These are phyloP conservation scores for Xylariales sp. DNA, from an alignment of 2,329 filamentous ascomycete species.

Conservation along the genomic window DNA sequence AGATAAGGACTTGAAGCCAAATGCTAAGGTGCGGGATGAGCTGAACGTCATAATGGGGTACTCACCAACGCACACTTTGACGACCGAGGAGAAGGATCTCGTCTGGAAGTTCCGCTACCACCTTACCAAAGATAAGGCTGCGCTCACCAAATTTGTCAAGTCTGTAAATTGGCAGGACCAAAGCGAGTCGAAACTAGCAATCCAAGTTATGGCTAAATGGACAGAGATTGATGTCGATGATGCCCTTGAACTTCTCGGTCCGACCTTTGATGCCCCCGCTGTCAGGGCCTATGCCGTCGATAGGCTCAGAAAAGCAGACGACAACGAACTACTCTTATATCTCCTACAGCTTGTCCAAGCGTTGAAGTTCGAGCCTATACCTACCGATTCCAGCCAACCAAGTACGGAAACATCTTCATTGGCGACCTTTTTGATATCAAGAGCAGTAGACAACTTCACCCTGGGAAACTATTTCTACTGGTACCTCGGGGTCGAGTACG, in stretches of 20 bases:
- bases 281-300: constrained; percentile 94
- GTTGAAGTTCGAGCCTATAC: constrained; percentile 84
- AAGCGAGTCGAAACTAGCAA: constrained; percentile 81
- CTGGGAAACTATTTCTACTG: constrained; percentile 95
- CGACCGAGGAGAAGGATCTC: constrained; percentile 87
- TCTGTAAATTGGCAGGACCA: constrained; percentile 91
- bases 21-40: constrained; percentile 92
- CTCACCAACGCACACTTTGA: constrained; percentile 83
- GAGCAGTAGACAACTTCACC: constrained; percentile 82
- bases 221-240: constrained; percentile 96
- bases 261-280: constrained; percentile 81
- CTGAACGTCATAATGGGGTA: constrained; percentile 88
- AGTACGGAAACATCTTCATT: constrained; percentile 70
- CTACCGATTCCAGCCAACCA: constrained; percentile 55
- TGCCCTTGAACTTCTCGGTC: constrained; percentile 87
- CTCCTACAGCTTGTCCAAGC: constrained; percentile 93
- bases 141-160: constrained; percentile 95
- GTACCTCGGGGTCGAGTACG: constrained; percentile 98
- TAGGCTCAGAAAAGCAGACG: constrained; percentile 83
- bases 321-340: constrained; percentile 87
- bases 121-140: constrained; percentile 83
- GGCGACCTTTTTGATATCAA: constrained; percentile 81
- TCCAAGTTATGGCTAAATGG: constrained; percentile 88
- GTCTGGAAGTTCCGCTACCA: constrained; percentile 98
- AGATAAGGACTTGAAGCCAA: constrained; percentile 92